Evolutionary conservation across 2,329 filamentous ascomycete species (phyloP), one percentile per base, ranked within the genome.

Genomic region (Paradendryphiella salina): DNA sequence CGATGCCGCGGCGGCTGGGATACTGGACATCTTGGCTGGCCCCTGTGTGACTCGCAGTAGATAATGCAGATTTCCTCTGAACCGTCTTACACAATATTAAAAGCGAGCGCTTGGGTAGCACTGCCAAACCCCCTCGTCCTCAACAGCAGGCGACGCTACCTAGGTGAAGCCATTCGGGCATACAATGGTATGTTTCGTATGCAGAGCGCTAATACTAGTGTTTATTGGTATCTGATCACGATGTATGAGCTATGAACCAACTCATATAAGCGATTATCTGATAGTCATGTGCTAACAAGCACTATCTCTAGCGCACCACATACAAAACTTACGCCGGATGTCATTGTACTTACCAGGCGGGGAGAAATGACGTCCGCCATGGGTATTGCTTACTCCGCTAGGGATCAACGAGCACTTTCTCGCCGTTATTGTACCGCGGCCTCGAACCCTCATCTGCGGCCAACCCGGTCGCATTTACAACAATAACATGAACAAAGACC

Each of bases 1-100:
- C 38, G 31, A 17, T 17, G 37, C 40, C 28, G 35, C 40, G 44
- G 17, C 32, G 41, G 35, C 48, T 48, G 28, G 31, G 31, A 40
- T 29, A 14, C 14, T 28, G 13, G 37, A 31, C 5, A 31, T 46
- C 34, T 29, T 15, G 11, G 26, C 11, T 41, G 31, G 31, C 29
- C 39, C 36, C 15, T 39, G 43, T 42, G 11, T 33, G 29, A 31
- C 39, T 47, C 44, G 41, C 13, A 34, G 17, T 29, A 17, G 11
- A 2, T 40, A 3, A 10, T 18, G 11, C 11, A 42, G 11, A 37
- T 41, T n/a, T 17, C 7, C 13, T 20, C 31, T 9, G 18, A 14
- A 14, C 13, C 20, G 44, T 39, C n/a, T 35, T 18, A 32, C 44
- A 36, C 17, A 31, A 20, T 20, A 15, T 11, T 11, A 23, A 37